Evolutionary conservation across 2,329 filamentous ascomycete genomes (phyloP).

Genomic region (Aspergillus pseudoterreus): DNA sequence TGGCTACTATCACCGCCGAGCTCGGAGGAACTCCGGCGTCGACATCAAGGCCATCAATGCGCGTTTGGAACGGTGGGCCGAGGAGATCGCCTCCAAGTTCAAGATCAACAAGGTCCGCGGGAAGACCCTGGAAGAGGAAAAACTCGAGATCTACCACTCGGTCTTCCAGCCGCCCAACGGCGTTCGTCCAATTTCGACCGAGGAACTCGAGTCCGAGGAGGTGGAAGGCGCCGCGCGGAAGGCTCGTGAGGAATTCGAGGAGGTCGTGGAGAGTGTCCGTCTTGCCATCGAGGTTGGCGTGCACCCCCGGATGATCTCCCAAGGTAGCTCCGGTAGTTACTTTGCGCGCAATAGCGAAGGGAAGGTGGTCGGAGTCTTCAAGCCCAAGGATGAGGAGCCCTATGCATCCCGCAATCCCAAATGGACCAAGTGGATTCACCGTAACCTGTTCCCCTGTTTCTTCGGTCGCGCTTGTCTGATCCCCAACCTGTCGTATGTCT

Average conservation of each 20-base stretch:
- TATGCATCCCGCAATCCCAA: constrained; percentile 97
- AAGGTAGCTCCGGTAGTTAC: constrained; percentile 96
- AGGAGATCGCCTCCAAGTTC: constrained; percentile 96
- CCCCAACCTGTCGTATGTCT: constrained; percentile 95
- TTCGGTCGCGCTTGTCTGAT: constrained; percentile 95
- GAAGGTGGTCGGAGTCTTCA: constrained; percentile 96
- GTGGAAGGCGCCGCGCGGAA: constrained; percentile 60
- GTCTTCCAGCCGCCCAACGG: constrained; percentile 94
- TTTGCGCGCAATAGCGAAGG: constrained; percentile 89
- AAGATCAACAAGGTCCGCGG: constrained; percentile 77
- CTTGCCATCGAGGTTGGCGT: constrained; percentile 84
- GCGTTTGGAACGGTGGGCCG: constrained; percentile 89
- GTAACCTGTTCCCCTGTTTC: constrained; percentile 95
- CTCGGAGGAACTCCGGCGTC: constrained; percentile 76
- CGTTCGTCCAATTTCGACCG: constrained; percentile 72
- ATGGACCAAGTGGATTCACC: constrained; percentile 99
- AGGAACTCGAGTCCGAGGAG: constrained; percentile 61
- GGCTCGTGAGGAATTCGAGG: constrained; percentile 78
- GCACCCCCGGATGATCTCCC: constrained; percentile 92
- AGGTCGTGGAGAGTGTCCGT: constrained; percentile 84
- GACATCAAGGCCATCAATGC: constrained; percentile 99
- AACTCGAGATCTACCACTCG: constrained; percentile 92
- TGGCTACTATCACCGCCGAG: constrained; percentile 48
- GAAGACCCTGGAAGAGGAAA: constrained; percentile 72
- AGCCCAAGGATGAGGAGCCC: constrained; percentile 97